Base-by-base conservation (phyloP, 805 yeast species). In the Danielia reshetovae region DNA sequence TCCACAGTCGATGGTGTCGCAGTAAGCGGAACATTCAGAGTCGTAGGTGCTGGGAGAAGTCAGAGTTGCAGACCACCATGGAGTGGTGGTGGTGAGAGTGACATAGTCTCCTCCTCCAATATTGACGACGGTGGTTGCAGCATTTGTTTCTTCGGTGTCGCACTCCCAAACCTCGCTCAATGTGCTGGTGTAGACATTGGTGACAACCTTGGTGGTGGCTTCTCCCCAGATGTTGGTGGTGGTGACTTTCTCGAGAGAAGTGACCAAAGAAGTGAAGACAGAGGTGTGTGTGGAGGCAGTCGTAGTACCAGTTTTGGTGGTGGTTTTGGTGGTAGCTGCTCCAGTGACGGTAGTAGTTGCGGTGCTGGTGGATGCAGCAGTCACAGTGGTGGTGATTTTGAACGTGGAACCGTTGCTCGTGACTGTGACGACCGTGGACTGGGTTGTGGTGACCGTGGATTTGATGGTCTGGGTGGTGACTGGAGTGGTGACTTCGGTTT, bases 1-100 rank as follows among this genome's bases (percentile, higher is more conserved):
- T 5, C 49, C 49, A 17, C 49, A 45, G 34, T 45, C 38, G 18
- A 40, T 39, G 18, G 30, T 35, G 17, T 45, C 49, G 23, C 49
- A 45, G 29, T 45, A 29, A 11, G 49, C 49, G 13, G 37, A 29
- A 16, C 49, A 45, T 21, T 38, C 37, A 14, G 36, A 4, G 24
- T 45, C 49, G 33, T 42, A 43, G 29, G 27, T 17, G 8, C 45
- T 40, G 17, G 28, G 12, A 19, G 29, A 22, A 4, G 49, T 23
- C 19, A 39, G 24, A 19, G 28, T 12, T 16, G 34, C 22, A 22
- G 38, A 43, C 48, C 48, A 43, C 48, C 48, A 43, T 12, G 36
- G 32, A 12, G 40, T 30, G 17, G 38, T 36, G 8, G 45, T 31
- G 4, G 38, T 17, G 8, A 37, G 9, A 9, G 22, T 16, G 6